Evolutionary conservation across 108 stramenopile species (phyloP), one percentile per base, ranked within the genome.

Genomic region (Cyclostephanos tholiformis): DNA sequence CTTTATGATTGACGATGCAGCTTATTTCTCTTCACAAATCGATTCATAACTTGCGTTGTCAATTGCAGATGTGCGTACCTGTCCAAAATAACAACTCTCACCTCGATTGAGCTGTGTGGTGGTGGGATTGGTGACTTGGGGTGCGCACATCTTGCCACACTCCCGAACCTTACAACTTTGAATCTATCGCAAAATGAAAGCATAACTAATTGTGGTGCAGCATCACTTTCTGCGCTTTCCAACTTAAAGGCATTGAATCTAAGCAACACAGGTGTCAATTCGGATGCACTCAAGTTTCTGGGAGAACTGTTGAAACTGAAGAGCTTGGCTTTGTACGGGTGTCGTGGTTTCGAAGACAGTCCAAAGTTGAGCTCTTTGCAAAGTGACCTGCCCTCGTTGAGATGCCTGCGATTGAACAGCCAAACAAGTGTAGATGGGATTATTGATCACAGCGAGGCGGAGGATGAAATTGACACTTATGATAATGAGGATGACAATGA

Each of bases 171-270:
- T 64, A 69, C 83, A 23, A 72, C 71, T 53, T 67, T 95, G 22
- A 95, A 95, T 62, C 72, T 95, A 17, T 89, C 94, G 20, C 91
- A 95, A 65, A 95, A 95, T 60, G 89, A 90, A 59, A 71, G 85
- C 23, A 95, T 95, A 38, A 89, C 91, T 3, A 91, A 95, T 67
- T 84, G 87, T 2, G 94, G 94, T 16, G 91, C 90, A 6, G 87
- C 88, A 25, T 68, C 87, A 27, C 65, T 95, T 29, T 88, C 88
- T 9, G 83, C 87, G 10, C 82, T 95, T 0, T 71, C 79, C 52
- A 91, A 92, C 17, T 82, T 95, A 41, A 91, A 88, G 79, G 80
- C 86, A 38, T 65, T 95, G 71, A 95, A 95, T 72, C 69, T 95
- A 14, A 88, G 87, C 71, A 85, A 92, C 53, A 95, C 94, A 20